Base-by-base conservation (phyloP, 306 rosid species). In the Carpinus fangiana region DNA sequence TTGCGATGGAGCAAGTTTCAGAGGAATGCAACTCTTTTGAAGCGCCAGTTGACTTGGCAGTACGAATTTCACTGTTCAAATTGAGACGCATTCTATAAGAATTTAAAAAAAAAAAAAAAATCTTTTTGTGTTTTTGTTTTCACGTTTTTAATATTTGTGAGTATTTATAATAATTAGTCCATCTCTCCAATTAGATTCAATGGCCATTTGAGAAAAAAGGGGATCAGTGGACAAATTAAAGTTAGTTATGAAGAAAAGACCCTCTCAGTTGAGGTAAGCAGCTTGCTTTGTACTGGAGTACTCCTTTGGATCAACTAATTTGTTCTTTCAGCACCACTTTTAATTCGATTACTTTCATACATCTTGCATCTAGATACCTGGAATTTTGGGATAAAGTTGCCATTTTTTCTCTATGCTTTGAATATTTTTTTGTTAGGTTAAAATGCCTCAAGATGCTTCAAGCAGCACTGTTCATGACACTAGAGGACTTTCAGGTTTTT, bases 401-500 rank as follows among this genome's bases (percentile, higher is more conserved):
- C 60, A 5, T 60, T 61, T 64, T 18, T 76, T 60, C 31, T 50
- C 75, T 45, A 74, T 73, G 12, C 74, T 74, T 5, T 53, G 61
- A 41, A 2, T 56, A 66, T 79, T 70, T 48, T 48, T 76, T 79
- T 81, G 54, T 14, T 57, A 95, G 98, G 94, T 95, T 76, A 93
- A 93, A 76, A 90, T 95, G 97, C 98, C 98, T 74, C 98, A 95
- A 79, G 97, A 95, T 85, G 90, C 97, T 75, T 91, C 98, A 31
- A 87, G 90, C 82, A 86, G 76, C 78, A 78, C 90, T 59, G 96
- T 95, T 74, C 90, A 84, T 13, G 98, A 95, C 73, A 92, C 94
- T 12, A 77, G 90, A 77, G 98, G 98, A 76, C 96, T 95, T 77
- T 95, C 99, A 90, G 98, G 99, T 93, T 78, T 17, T 76, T 82